These are phyloP conservation scores for Tagetes erecta DNA, from an alignment of 129 eudicot genomes.

Conservation along the genomic window DNA sequence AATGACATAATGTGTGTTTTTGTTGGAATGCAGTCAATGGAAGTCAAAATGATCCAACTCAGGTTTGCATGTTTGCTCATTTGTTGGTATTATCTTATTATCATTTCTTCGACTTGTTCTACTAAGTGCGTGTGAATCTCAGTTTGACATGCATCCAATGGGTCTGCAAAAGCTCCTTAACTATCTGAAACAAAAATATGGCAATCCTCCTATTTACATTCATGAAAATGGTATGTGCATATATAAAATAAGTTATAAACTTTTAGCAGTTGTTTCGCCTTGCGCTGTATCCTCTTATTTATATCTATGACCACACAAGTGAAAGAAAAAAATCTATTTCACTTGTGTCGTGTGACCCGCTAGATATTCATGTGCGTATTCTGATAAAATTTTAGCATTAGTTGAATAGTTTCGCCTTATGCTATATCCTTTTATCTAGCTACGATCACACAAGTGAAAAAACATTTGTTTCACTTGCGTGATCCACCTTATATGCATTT, in stretches of 20 bases:
- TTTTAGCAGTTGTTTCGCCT: background rate
- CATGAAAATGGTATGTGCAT: slow-evolving; percentile 70
- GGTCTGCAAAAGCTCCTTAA: slow-evolving; percentile 52
- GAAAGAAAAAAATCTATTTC: background rate
- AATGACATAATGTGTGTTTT: background rate
- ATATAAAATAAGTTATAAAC: background rate
- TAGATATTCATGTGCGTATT: background rate
- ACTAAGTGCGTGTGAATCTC: slow-evolving; percentile 13
- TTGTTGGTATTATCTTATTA: background rate
- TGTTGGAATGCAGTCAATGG: slow-evolving; percentile 22
- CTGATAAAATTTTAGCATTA: background rate
- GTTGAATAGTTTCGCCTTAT: too few species aligned
- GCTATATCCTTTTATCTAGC: too few species aligned
- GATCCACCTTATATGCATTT: too few species aligned
- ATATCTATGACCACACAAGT: background rate
- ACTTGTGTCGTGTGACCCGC: background rate
- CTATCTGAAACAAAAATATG: slow-evolving; percentile 61
- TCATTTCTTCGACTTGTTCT: background rate
- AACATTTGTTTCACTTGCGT: too few species aligned
- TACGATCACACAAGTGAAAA: too few species aligned
- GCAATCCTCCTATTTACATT: slow-evolving; percentile 74
- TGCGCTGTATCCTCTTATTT: background rate
- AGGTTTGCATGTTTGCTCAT: slow-evolving; percentile 34
- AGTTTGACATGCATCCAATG: slow-evolving; percentile 43
- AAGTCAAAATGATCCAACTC: slow-evolving; percentile 2